phyloP scores from a whole-genome alignment of 1,139 yeast species.

The Saccharomyces hybrid region DNA sequence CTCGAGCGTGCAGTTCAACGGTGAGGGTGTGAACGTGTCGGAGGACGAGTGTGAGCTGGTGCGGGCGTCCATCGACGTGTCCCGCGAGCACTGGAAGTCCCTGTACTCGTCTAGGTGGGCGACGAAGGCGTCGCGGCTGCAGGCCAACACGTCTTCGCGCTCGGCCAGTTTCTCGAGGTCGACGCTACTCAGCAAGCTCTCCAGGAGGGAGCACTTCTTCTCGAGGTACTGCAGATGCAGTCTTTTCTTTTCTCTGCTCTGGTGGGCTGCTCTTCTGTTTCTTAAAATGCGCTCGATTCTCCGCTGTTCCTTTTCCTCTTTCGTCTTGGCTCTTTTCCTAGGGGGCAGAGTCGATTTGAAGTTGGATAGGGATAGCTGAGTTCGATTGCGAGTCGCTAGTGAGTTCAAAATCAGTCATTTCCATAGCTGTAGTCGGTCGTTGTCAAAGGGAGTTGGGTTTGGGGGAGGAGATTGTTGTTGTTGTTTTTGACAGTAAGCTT shows the following conservation, averaged over 20 bases:
- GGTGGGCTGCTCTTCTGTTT: slow-evolving; percentile 95
- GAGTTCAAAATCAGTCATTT: neutral
- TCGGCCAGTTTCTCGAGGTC: slow-evolving; percentile 17
- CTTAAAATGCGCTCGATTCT: slow-evolving; percentile 86
- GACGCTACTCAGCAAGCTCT: slow-evolving; percentile 21
- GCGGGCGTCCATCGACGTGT: neutral
- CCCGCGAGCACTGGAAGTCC: neutral
- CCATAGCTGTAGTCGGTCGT: neutral
- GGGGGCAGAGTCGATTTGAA: slow-evolving; percentile 64
- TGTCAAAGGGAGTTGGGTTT: neutral
- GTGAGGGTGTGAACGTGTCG: neutral
- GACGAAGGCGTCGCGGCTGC: neutral
- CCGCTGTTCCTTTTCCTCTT: slow-evolving; percentile 95
- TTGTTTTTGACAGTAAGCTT: neutral
- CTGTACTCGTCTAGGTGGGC: slow-evolving; percentile 2
- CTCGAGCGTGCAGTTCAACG: neutral
- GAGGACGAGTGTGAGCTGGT: neutral
- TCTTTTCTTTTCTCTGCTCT: slow-evolving; percentile 92
- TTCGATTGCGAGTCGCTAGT: neutral
- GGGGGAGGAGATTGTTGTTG: neutral
- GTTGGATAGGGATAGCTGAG: slow-evolving; percentile 30
- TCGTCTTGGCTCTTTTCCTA: slow-evolving; percentile 90
- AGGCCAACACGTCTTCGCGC: neutral
- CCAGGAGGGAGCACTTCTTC: slow-evolving; percentile 29
- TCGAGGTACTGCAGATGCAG: slow-evolving; percentile 84